These are phyloP conservation scores for Fusarium nematophilum DNA, from an alignment of 2,329 filamentous ascomycete genomes.

Conservation along the genomic window DNA sequence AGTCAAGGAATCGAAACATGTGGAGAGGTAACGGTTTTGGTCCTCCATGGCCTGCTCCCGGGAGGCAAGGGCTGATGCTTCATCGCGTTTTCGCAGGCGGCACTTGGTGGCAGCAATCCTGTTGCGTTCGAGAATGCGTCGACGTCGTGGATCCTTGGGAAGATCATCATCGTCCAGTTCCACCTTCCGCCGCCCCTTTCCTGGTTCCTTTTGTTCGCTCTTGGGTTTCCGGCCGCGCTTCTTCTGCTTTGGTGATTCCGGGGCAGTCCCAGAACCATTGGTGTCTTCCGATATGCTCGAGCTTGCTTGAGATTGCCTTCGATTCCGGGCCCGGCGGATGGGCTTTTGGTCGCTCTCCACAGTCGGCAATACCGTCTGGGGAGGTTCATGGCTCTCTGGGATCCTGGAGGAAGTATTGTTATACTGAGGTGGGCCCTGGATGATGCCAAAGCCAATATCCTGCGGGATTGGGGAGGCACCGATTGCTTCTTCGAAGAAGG, in stretches of 20 bases:
- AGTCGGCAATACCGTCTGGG: constrained; percentile 19
- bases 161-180: constrained; percentile 37
- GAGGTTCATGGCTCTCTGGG: constrained; percentile 4
- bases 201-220: constrained; percentile 21
- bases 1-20: constrained; percentile 41
- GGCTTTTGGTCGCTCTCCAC: constrained; percentile 26
- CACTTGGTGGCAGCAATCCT: constrained; percentile 48
- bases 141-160: constrained; percentile 39
- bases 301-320: constrained; percentile 24
- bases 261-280: not conserved
- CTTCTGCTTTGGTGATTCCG: constrained; percentile 28
- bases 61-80: constrained; percentile 45
- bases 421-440: constrained; percentile 32
- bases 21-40: constrained; percentile 44
- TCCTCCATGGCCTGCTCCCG: constrained; percentile 46
- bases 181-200: constrained; percentile 17
- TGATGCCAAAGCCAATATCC: constrained; percentile 30
- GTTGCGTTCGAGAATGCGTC: constrained; percentile 47
- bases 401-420: constrained; percentile 8
- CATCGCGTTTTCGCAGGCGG: constrained; percentile 46
- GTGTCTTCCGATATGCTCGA: constrained; percentile 18
- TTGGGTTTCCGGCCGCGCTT: constrained; percentile 45
- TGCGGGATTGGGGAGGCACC: constrained; percentile 32
- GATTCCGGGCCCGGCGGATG: constrained; percentile 8
- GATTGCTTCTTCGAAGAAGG: constrained; percentile 44